A percentile compares a stretch with the other conserved stretches of the same genome.
These are phyloP conservation scores for Botrytis deweyae DNA, from an alignment of 2,329 filamentous ascomycete genomes.

Conservation along the genomic window DNA sequence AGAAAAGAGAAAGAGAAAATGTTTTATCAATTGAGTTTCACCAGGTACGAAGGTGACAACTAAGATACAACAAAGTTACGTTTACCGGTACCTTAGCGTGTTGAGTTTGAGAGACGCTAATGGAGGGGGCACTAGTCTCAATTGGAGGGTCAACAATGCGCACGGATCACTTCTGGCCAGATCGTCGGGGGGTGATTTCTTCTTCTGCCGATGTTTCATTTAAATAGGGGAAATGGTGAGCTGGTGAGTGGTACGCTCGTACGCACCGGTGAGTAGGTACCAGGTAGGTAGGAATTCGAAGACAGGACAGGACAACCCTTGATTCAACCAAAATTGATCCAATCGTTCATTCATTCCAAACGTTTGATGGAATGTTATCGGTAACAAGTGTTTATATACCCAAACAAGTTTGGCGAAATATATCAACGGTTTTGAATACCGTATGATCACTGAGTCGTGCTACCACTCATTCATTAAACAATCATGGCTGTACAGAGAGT, in stretches of 20 bases:
- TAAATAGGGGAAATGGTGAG: background rate
- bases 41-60: constrained; percentile 7
- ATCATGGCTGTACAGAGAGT: background rate
- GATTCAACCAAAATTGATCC: background rate
- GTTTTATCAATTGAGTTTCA: constrained; percentile 11
- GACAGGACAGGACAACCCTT: background rate
- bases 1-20: constrained; percentile 23
- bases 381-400: no score
- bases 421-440: background rate
- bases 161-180: background rate
- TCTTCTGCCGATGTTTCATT: background rate
- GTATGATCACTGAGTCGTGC: background rate
- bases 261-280: background rate
- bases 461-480: background rate
- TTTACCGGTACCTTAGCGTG: background rate
- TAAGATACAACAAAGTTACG: constrained; percentile 4
- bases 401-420: background rate
- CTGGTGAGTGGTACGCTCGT: background rate
- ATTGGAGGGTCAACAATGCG: background rate
- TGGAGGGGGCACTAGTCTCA: background rate
- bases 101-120: constrained; percentile 9
- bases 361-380: background rate
- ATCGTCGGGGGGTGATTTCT: background rate
- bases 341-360: background rate
- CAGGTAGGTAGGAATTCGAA: background rate